Conservation (phyloP, 2,329 filamentous ascomycete genomes). For the Neonectria faginata region DNA sequence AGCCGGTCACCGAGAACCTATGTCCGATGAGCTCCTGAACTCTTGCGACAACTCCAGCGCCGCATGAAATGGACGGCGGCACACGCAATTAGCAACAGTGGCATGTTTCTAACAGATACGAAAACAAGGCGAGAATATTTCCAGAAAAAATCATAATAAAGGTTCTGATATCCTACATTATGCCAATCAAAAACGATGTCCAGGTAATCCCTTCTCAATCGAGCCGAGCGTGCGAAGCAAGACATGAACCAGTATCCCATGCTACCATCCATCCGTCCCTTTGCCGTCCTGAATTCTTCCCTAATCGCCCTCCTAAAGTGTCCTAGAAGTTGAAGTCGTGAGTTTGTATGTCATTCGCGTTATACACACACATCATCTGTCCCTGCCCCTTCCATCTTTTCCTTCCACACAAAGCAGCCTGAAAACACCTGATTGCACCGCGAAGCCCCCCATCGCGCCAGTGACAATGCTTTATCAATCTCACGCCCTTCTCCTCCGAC, state of each 20-base stretch:
- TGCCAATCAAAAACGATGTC: slow-evolving; percentile 44
- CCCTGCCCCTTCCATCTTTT: slow-evolving; percentile 25
- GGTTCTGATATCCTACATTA: slow-evolving; percentile 37
- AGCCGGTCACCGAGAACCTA: slow-evolving; percentile 45
- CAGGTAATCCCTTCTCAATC: slow-evolving; percentile 31
- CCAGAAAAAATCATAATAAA: slow-evolving; percentile 30
- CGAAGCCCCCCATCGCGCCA: slow-evolving; percentile 41
- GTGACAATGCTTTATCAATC: slow-evolving; percentile 43
- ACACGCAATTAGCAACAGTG: background rate
- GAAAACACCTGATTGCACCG: slow-evolving; percentile 40
- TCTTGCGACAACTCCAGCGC: slow-evolving; percentile 29
- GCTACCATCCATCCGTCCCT: slow-evolving; percentile 31
- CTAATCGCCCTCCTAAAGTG: slow-evolving; percentile 27
- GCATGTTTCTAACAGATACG: background rate
- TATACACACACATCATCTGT: slow-evolving; percentile 30
- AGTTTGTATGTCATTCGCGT: slow-evolving; percentile 39
- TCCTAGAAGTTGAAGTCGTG: slow-evolving; percentile 36
- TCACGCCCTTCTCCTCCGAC: slow-evolving; percentile 4
- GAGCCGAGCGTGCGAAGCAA: slow-evolving; percentile 16
- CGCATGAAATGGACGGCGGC: background rate
- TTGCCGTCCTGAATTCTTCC: slow-evolving; percentile 35
- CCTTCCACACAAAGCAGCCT: slow-evolving; percentile 41
- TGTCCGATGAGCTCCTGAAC: slow-evolving; percentile 24
- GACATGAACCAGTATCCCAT: slow-evolving; percentile 29
- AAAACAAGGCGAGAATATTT: slow-evolving; percentile 9